These are phyloP conservation scores for Comarum palustre DNA, from an alignment of 306 rosid genomes.

Conservation along the genomic window DNA sequence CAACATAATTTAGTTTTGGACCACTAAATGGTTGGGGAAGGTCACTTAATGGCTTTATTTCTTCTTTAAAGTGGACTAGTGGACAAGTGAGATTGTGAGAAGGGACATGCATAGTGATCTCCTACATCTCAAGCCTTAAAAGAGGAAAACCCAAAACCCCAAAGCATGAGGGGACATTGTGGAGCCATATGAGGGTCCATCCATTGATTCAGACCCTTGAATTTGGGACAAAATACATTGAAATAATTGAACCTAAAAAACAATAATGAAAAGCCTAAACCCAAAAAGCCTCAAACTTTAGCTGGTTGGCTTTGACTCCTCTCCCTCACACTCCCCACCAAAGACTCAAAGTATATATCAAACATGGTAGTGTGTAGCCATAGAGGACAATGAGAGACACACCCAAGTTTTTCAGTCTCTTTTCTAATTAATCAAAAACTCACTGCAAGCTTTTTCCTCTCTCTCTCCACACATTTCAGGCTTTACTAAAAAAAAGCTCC, in stretches of 20 bases:
- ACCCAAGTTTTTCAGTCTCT: constrained; percentile 25
- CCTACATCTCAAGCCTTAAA: constrained; percentile 16
- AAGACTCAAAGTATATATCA: constrained; percentile 7
- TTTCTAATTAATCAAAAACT: constrained; percentile 9
- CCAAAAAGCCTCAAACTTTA: constrained; percentile 20
- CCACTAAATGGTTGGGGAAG: constrained; percentile 22
- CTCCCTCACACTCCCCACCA: constrained; percentile 20
- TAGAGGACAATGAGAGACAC: constrained; percentile 17
- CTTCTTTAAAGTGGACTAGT: constrained; percentile 2
- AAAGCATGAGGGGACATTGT: constrained; percentile 39
- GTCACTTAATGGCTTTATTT: constrained; percentile 3
- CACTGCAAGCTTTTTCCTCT: constrained; percentile 14
- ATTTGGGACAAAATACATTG: constrained; percentile 36
- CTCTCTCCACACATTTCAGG: constrained; percentile 32
- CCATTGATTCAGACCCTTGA: constrained; percentile 37
- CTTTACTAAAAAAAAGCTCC: constrained; percentile 16
- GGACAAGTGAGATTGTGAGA: neutral
- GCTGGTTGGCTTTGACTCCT: constrained; percentile 43
- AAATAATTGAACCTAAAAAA: constrained; percentile 30
- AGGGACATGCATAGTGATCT: constrained; percentile 21
- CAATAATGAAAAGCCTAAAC: constrained; percentile 19
- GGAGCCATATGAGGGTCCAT: constrained; percentile 34
- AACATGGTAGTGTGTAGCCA: constrained; percentile 33
- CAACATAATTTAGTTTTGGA: constrained; percentile 17
- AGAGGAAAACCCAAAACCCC: constrained; percentile 16